Evolutionary conservation across 2,329 filamentous ascomycete species (phyloP).

Genomic region (Alternaria conjuncta): DNA sequence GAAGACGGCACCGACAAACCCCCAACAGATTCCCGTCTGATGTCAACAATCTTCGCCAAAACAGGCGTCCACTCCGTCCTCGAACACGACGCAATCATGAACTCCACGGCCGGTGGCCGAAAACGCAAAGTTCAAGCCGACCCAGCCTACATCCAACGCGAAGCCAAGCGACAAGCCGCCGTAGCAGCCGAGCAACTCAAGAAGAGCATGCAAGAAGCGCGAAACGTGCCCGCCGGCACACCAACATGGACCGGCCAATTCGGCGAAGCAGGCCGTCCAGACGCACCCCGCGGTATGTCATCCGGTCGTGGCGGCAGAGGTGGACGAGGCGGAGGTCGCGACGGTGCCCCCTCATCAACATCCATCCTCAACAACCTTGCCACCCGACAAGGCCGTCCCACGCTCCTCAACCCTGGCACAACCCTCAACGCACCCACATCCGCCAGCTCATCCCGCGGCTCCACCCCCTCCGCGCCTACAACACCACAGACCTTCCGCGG

Average conservation of each 20-base stretch:
- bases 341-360: slow-evolving; percentile 51
- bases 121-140: slow-evolving; percentile 76
- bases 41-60: slow-evolving; percentile 86
- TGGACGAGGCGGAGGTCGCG: slow-evolving; percentile 35
- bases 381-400: slow-evolving; percentile 47
- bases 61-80: slow-evolving; percentile 89
- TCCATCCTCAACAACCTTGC: slow-evolving; percentile 54
- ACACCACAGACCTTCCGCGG: slow-evolving; percentile 38
- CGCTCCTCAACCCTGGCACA: slow-evolving; percentile 9
- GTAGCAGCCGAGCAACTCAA: slow-evolving; percentile 79
- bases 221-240: slow-evolving; percentile 76
- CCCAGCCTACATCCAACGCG: slow-evolving; percentile 76
- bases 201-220: slow-evolving; percentile 74
- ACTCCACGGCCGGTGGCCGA: slow-evolving; percentile 49
- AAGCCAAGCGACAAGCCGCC: slow-evolving; percentile 80
- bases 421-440: slow-evolving; percentile 7
- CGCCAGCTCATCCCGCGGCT: slow-evolving; percentile 31
- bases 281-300: slow-evolving; percentile 39
- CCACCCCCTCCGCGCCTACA: slow-evolving; percentile 33
- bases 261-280: slow-evolving; percentile 74
- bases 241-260: slow-evolving; percentile 93
- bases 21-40: slow-evolving; percentile 67
- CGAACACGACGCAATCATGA: slow-evolving; percentile 88
- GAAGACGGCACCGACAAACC: slow-evolving; percentile 21
- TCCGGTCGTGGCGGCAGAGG: slow-evolving; percentile 53